These are phyloP conservation scores for Candida sanyaensis DNA, from an alignment of 1,139 yeast genomes.

Conservation along the genomic window DNA sequence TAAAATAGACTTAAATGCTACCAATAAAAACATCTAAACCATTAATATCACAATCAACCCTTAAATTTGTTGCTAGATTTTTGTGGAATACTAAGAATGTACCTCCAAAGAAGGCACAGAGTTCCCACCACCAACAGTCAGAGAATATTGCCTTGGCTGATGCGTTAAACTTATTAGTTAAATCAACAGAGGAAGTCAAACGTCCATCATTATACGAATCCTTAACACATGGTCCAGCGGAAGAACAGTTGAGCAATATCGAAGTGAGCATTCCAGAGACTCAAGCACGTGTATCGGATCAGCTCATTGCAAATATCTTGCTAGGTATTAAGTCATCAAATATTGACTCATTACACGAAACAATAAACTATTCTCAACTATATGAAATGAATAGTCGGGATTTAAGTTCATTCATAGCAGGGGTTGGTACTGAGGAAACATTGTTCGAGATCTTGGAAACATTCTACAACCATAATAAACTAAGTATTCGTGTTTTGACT, in stretches of 20 bases:
- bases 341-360: constrained; percentile 11
- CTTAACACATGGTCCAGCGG: constrained; percentile 33
- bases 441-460: constrained; percentile 30
- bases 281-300: constrained; percentile 13
- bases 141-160: constrained; percentile 36
- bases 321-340: constrained; percentile 21
- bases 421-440: constrained; percentile 23
- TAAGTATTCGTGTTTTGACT: constrained; percentile 27
- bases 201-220: constrained; percentile 40
- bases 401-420: constrained; percentile 22
- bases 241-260: constrained; percentile 24
- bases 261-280: not conserved
- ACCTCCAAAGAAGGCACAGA: not conserved
- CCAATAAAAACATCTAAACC: constrained; percentile 1
- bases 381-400: constrained; percentile 21
- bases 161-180: constrained; percentile 37
- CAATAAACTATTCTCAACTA: constrained; percentile 12
- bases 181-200: constrained; percentile 12
- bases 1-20: not conserved
- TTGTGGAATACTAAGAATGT: constrained; percentile 8
- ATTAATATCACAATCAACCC: constrained; percentile 1
- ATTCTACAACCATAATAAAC: constrained; percentile 27
- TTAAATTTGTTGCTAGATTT: constrained; percentile 9
- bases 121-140: not conserved
- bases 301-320: constrained; percentile 22